phyloP scores from a whole-genome alignment of 768 basidiomycete genomes.

The Cyclocybe aegerita region DNA sequence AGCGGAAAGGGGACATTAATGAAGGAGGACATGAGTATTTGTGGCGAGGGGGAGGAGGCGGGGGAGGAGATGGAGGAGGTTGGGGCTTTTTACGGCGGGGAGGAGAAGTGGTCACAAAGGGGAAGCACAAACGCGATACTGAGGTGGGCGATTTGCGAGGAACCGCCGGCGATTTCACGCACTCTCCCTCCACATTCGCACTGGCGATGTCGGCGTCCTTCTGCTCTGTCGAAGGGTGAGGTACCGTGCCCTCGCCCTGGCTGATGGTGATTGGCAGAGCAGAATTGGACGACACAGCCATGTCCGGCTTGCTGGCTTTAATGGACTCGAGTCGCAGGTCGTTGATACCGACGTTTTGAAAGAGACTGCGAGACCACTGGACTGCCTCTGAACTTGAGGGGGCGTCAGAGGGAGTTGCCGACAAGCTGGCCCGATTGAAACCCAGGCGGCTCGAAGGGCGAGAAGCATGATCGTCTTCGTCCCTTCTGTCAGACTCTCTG shows the following conservation, averaged over 20 bases:
- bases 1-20: slow-evolving; percentile 28
- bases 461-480: slow-evolving; percentile 27
- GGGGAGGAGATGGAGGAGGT: slow-evolving; percentile 5
- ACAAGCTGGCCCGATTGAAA: slow-evolving; percentile 31
- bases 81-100: slow-evolving; percentile 14
- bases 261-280: not conserved
- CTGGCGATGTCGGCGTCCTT: not conserved
- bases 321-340: slow-evolving; percentile 11
- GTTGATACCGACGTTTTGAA: slow-evolving; percentile 18
- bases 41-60: slow-evolving; percentile 20
- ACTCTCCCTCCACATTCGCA: slow-evolving; percentile 5
- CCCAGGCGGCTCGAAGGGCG: slow-evolving; percentile 51
- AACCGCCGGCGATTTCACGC: slow-evolving; percentile 15
- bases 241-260: not conserved
- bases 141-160: slow-evolving; percentile 21
- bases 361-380: slow-evolving; percentile 18
- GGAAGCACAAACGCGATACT: slow-evolving; percentile 24
- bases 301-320: slow-evolving; percentile 2
- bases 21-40: slow-evolving; percentile 40
- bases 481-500: slow-evolving; percentile 15
- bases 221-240: not conserved
- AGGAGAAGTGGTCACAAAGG: slow-evolving; percentile 19
- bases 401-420: slow-evolving; percentile 10
- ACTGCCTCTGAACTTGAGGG: slow-evolving; percentile 13
- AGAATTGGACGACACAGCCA: not conserved